phyloP scores from a whole-genome alignment of 2,329 filamentous ascomycete species.

The Cercospora janseana region DNA sequence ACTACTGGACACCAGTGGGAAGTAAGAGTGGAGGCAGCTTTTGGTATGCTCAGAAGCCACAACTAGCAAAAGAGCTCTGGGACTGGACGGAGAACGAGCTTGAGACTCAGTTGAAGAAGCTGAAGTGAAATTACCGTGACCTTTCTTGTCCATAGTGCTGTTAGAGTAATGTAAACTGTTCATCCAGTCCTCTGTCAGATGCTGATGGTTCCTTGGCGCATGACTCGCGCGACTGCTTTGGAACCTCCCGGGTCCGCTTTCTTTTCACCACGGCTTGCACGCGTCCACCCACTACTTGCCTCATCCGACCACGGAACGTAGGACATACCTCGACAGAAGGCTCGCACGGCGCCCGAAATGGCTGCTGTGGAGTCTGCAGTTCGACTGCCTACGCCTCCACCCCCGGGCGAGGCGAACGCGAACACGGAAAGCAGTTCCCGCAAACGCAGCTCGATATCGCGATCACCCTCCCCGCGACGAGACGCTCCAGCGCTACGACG shows the following conservation, averaged over 20 bases:
- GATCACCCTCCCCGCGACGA: conserved; percentile 38
- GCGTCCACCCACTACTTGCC: background rate
- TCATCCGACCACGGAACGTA: background rate
- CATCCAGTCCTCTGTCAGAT: background rate
- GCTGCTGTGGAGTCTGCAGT: conserved; percentile 31
- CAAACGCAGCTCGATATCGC: conserved; percentile 36
- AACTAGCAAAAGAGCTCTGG: conserved; percentile 40
- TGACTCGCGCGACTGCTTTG: conserved; percentile 2
- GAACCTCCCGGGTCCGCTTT: background rate
- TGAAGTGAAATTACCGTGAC: conserved; percentile 4
- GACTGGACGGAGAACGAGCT: conserved; percentile 39
- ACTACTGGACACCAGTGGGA: conserved; percentile 32
- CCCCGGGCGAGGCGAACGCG: conserved; percentile 21
- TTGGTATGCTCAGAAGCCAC: conserved; percentile 27
- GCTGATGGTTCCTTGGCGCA: background rate
- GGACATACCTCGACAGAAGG: background rate
- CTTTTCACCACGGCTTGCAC: conserved; percentile 1
- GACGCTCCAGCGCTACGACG: conserved; percentile 35
- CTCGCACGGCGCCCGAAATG: conserved; percentile 1
- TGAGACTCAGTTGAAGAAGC: conserved; percentile 25
- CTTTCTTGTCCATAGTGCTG: background rate
- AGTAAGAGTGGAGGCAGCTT: conserved; percentile 23
- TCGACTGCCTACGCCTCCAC: conserved; percentile 33
- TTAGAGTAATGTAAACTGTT: background rate
- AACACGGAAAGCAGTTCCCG: conserved; percentile 28